phyloP scores from a whole-genome alignment of 73 alveolate genomes.

The Stentor roeselii region DNA sequence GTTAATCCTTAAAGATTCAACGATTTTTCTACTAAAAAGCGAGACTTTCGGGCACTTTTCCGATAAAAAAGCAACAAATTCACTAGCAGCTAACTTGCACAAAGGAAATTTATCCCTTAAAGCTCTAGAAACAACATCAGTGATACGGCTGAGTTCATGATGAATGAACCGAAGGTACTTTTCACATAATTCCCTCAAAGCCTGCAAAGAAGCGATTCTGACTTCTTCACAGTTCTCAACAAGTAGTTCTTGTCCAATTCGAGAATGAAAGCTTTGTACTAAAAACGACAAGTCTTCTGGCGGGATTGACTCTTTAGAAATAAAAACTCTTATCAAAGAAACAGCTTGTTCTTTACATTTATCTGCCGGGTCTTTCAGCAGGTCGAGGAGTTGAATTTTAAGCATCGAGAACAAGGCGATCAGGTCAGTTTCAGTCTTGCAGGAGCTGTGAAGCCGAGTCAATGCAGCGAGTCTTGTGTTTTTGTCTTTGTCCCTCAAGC shows the following conservation, averaged over 20 bases:
- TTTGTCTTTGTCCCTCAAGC: neutral
- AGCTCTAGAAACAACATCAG: neutral
- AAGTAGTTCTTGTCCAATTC: neutral
- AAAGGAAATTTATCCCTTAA: neutral
- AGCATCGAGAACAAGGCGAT: neutral
- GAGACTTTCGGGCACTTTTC: neutral
- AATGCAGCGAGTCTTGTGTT: neutral
- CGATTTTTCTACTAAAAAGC: neutral
- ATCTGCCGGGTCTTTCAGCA: neutral
- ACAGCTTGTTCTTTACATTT: neutral
- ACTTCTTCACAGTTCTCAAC: conserved; percentile 19
- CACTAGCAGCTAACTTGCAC: neutral
- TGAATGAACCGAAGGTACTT: neutral
- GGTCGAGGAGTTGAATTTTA: neutral
- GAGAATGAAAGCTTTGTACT: neutral
- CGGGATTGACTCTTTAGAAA: neutral
- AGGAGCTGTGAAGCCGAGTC: neutral
- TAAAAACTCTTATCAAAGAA: neutral
- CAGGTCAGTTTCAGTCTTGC: neutral
- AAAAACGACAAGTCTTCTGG: neutral
- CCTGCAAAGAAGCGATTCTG: neutral
- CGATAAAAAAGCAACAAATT: neutral
- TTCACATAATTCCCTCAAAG: neutral
- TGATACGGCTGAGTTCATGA: neutral
- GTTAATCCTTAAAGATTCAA: neutral